Evolutionary conservation across 768 basidiomycete genomes (phyloP).

Genomic region (Lactifluus piperatus): DNA sequence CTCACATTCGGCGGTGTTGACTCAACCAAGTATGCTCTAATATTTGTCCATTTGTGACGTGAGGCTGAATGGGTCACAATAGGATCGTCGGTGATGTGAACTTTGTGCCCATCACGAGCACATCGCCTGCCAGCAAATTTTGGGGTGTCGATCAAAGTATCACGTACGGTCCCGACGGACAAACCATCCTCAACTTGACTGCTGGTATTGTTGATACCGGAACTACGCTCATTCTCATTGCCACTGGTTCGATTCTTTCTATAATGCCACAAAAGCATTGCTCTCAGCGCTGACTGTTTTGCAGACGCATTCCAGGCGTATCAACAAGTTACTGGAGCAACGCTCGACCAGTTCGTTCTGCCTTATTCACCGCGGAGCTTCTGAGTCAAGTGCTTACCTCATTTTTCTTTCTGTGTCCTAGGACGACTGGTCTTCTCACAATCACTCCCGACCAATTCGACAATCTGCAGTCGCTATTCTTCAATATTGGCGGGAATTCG

Average conservation of each 20-base stretch:
- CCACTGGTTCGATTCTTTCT: conserved; percentile 27
- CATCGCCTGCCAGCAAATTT: conserved; percentile 38
- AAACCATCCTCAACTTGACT: conserved; percentile 28
- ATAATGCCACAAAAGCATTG: too few relatives aligned
- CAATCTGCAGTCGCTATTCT: too few relatives aligned
- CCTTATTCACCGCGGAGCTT: too few relatives aligned
- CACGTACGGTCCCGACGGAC: conserved; percentile 27
- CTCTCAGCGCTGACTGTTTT: too few relatives aligned
- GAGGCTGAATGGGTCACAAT: neutral
- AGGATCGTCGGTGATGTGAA: conserved; percentile 30
- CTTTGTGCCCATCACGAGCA: conserved; percentile 35
- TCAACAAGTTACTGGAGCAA: too few relatives aligned
- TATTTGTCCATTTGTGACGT: conserved; percentile 1
- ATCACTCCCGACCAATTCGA: too few relatives aligned
- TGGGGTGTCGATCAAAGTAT: conserved; percentile 43
- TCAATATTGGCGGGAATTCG: too few relatives aligned
- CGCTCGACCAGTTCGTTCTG: too few relatives aligned
- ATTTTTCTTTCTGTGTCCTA: too few relatives aligned
- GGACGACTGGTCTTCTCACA: too few relatives aligned
- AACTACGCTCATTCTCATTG: conserved; percentile 46
- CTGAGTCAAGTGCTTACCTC: too few relatives aligned
- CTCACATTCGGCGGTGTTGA: conserved; percentile 46
- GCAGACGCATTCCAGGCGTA: too few relatives aligned
- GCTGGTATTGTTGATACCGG: conserved; percentile 47
- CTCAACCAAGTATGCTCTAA: conserved; percentile 29